Percentiles rank a stretch among this genome's conserved stretches.
These are phyloP conservation scores for Backusella macrospora DNA, from an alignment of 192 early-diverging fungal genomes.

Conservation along the genomic window DNA sequence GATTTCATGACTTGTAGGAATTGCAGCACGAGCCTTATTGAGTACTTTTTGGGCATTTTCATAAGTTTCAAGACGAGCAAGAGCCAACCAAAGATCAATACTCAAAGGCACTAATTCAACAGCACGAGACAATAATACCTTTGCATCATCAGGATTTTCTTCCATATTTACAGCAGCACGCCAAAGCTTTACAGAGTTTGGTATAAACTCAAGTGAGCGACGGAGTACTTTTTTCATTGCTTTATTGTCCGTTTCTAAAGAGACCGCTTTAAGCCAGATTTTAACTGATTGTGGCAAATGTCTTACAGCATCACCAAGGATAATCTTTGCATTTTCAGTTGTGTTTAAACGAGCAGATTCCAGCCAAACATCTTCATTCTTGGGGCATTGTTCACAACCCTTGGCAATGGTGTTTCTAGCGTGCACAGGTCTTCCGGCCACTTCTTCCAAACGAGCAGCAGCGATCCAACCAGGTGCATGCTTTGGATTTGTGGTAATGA, in stretches of 20 bases:
- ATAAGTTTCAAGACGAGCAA: conserved; percentile 90
- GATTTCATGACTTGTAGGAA: conserved; percentile 91
- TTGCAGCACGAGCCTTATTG: conserved; percentile 82
- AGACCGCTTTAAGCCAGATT: conserved; percentile 88
- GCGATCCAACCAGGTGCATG: conserved; percentile 99
- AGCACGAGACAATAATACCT: conserved; percentile 87
- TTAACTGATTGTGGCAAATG: conserved; percentile 91
- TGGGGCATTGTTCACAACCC: conserved; percentile 94
- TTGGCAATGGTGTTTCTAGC: conserved; percentile 87
- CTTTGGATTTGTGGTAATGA: conserved; percentile 93
- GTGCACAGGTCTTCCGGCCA: conserved; percentile 78
- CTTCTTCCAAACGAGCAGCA: conserved; percentile 94
- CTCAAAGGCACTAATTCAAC: conserved; percentile 91
- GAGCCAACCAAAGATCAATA: conserved; percentile 94
- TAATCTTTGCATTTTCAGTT: conserved; percentile 80
- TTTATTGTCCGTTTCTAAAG: conserved; percentile 79
- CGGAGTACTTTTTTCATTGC: conserved; percentile 83
- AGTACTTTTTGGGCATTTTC: conserved; percentile 87
- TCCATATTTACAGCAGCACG: conserved; percentile 90
- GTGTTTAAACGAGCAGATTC: conserved; percentile 92
- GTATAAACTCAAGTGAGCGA: conserved; percentile 91
- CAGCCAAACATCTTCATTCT: conserved; percentile 95
- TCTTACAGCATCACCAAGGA: conserved; percentile 89
- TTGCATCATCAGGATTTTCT: conserved; percentile 90
- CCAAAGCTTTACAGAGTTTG: conserved; percentile 92